Evolutionary conservation across 2,329 filamentous ascomycete species (phyloP).

Genomic region (Colletotrichum musicola): DNA sequence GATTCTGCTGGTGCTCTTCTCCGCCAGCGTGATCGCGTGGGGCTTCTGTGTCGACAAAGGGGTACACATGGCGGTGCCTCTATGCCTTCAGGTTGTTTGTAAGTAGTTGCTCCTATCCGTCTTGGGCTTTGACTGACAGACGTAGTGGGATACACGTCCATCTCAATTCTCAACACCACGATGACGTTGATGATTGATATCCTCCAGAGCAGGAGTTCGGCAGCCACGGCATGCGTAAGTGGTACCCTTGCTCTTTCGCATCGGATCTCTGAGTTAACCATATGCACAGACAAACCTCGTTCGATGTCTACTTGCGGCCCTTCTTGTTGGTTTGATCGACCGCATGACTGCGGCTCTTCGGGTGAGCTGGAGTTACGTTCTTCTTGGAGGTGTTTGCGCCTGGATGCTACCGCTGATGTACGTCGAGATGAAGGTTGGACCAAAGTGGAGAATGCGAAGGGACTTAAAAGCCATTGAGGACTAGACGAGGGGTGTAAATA

Average conservation of each 20-base stretch:
- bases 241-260: too few relatives aligned
- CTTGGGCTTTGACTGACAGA: too few relatives aligned
- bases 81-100: conserved; percentile 44
- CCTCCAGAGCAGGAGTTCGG: conserved; percentile 45
- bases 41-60: conserved; percentile 44
- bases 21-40: conserved; percentile 44
- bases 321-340: conserved; percentile 46
- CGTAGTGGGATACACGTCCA: conserved; percentile 46
- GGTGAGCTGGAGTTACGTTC: conserved; percentile 42
- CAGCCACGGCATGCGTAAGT: conserved; percentile 46
- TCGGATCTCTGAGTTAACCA: not conserved
- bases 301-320: conserved; percentile 45
- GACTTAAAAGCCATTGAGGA: conserved; percentile 26
- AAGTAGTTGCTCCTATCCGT: conserved; percentile 37
- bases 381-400: conserved; percentile 41
- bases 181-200: conserved; percentile 50
- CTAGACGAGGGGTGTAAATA: too few relatives aligned
- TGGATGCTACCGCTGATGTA: conserved; percentile 41
- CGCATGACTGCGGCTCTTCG: conserved; percentile 41
- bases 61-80: conserved; percentile 42
- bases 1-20: conserved; percentile 42
- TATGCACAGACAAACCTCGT: conserved; percentile 45
- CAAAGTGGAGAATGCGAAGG: conserved; percentile 39
- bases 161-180: conserved; percentile 48
- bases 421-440: conserved; percentile 41